Percentiles rank a stretch among this genome's conserved stretches.
These are phyloP conservation scores for Oidiodendron maius DNA, from an alignment of 495 filamentous ascomycete genomes.

Conservation along the genomic window DNA sequence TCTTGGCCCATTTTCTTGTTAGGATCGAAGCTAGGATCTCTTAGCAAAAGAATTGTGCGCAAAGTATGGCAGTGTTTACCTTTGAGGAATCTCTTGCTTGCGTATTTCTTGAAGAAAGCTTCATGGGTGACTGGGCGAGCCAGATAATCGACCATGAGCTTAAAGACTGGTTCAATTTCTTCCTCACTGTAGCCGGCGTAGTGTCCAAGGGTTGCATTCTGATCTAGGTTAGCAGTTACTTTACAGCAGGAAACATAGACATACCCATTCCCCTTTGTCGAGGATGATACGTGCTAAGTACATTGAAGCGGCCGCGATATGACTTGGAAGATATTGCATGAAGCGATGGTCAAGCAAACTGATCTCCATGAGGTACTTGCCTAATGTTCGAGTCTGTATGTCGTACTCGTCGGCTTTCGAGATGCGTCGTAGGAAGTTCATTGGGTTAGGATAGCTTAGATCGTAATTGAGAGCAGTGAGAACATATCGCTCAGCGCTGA, in stretches of 20 bases:
- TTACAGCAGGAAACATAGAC: constrained; percentile 23
- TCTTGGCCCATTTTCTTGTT: constrained; percentile 89
- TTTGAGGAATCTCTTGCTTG: constrained; percentile 97
- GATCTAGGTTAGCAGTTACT: constrained; percentile 12
- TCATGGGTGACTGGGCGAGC: constrained; percentile 83
- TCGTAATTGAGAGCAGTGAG: constrained; percentile 89
- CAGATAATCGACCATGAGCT: constrained; percentile 93
- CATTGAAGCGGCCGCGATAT: constrained; percentile 89
- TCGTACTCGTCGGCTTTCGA: constrained; percentile 98
- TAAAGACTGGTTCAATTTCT: constrained; percentile 86
- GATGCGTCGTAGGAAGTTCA: constrained; percentile 98
- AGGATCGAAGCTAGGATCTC: constrained; percentile 70
- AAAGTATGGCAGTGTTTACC: constrained; percentile 44
- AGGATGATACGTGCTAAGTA: constrained; percentile 87
- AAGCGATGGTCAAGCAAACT: constrained; percentile 91
- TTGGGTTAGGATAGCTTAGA: constrained; percentile 96
- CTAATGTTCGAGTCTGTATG: constrained; percentile 91
- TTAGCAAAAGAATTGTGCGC: constrained; percentile 21
- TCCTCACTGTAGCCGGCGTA: constrained; percentile 92
- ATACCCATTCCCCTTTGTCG: constrained; percentile 84
- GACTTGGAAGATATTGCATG: constrained; percentile 79
- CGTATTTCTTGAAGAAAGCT: constrained; percentile 99
- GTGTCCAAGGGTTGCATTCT: constrained; percentile 78
- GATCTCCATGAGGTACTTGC: constrained; percentile 98
- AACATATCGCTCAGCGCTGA: constrained; percentile 94